Percentiles rank a stretch among this genome's conserved stretches.
These are phyloP conservation scores for Pythium brachiatum DNA, from an alignment of 352 stramenopile genomes.

Conservation along the genomic window DNA sequence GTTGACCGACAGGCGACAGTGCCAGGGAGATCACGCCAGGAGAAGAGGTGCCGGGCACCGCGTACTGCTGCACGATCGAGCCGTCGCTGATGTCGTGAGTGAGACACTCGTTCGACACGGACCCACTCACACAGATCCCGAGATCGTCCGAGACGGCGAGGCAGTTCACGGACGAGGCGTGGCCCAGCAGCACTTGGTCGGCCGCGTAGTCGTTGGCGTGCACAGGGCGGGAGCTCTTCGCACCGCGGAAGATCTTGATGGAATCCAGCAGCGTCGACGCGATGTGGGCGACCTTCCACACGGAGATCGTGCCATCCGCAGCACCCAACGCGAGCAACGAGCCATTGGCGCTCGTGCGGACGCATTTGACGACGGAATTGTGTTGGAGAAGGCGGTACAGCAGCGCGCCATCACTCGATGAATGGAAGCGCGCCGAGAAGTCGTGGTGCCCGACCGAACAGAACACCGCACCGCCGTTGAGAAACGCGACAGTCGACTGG, in stretches of 20 bases:
- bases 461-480: constrained; percentile 52
- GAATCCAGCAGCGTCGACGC: constrained; percentile 71
- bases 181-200: constrained; percentile 72
- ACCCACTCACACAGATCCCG: constrained; percentile 70
- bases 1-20: constrained; percentile 61
- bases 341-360: constrained; percentile 45
- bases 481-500: constrained; percentile 37
- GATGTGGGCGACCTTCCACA: constrained; percentile 72
- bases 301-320: constrained; percentile 68
- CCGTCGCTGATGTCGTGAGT: constrained; percentile 62
- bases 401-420: constrained; percentile 60
- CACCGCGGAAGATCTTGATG: constrained; percentile 72
- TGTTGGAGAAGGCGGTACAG: constrained; percentile 75
- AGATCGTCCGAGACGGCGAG: constrained; percentile 70
- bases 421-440: constrained; percentile 76
- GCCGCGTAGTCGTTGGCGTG: constrained; percentile 73
- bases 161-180: constrained; percentile 61
- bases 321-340: constrained; percentile 55
- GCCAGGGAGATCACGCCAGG: constrained; percentile 54
- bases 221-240: constrained; percentile 58
- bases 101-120: constrained; percentile 62
- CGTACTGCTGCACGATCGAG: constrained; percentile 56
- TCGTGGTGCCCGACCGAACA: constrained; percentile 74
- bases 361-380: constrained; percentile 62
- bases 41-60: constrained; percentile 39